Evolutionary conservation across 176 grass and related monocot genomes (phyloP).

Genomic region (Alopecurus myosuroides): DNA sequence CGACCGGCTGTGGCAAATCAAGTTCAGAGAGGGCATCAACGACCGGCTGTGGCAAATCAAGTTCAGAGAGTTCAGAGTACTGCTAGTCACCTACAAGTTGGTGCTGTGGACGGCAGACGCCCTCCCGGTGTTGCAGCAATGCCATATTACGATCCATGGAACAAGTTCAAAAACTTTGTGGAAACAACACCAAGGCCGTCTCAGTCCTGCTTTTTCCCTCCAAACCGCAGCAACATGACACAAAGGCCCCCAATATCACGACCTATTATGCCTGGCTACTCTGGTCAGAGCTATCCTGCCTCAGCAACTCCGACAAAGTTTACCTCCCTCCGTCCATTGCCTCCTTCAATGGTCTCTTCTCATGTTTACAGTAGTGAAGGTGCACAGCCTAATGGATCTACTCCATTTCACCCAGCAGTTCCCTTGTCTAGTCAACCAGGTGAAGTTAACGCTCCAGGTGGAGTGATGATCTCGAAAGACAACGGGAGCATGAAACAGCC

Average conservation of each 20-base stretch:
- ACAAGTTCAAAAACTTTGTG: conserved; percentile 17
- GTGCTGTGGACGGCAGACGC: background rate
- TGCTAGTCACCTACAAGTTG: background rate
- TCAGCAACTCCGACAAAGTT: conserved; percentile 33
- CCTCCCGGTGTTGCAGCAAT: conserved; percentile 29
- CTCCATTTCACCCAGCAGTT: conserved; percentile 15
- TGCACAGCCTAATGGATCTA: conserved; percentile 30
- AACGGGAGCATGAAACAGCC: conserved; percentile 32
- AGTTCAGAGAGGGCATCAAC: conserved; percentile 9
- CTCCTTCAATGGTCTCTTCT: conserved; percentile 43
- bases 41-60: conserved; percentile 14
- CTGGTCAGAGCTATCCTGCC: conserved; percentile 12
- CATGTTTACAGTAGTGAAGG: conserved; percentile 16
- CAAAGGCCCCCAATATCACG: conserved; percentile 11
- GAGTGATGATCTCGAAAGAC: background rate
- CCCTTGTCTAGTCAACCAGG: background rate
- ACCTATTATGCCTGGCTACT: conserved; percentile 16
- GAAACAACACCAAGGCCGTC: conserved; percentile 28
- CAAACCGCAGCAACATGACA: conserved; percentile 21
- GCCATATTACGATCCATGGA: conserved; percentile 34
- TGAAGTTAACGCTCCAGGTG: conserved; percentile 1
- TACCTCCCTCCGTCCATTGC: conserved; percentile 47
- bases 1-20: background rate
- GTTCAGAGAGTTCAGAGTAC: conserved; percentile 29
- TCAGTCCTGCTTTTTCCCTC: conserved; percentile 25